phyloP scores from a whole-genome alignment of 805 yeast genomes.

The Candida verbasci region DNA sequence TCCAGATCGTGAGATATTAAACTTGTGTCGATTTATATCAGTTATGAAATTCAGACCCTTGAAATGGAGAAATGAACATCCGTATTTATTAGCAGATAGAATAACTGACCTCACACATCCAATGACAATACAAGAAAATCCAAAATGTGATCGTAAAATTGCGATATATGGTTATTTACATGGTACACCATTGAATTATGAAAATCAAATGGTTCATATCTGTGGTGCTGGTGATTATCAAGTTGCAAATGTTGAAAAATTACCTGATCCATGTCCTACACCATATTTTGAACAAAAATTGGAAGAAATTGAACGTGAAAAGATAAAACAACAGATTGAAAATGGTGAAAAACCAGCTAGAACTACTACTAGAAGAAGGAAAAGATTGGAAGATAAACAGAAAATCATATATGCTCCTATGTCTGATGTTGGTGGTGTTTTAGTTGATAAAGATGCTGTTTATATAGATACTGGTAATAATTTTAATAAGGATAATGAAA shows the following conservation, averaged over 20 bases:
- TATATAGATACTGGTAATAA: slow-evolving; percentile 76
- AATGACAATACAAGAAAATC: slow-evolving; percentile 65
- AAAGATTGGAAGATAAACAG: slow-evolving; percentile 89
- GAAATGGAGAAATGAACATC: slow-evolving; percentile 99
- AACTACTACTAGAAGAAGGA: slow-evolving; percentile 58
- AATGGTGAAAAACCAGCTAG: slow-evolving; percentile 52
- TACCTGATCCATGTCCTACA: slow-evolving; percentile 99
- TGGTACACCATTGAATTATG: slow-evolving; percentile 77
- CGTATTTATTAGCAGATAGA: slow-evolving; percentile 87
- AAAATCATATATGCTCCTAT: slow-evolving; percentile 96
- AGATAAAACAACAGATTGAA: slow-evolving; percentile 59
- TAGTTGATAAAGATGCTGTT: slow-evolving; percentile 96
- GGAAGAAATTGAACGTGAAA: slow-evolving; percentile 77
- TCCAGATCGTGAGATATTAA: slow-evolving; percentile 93
- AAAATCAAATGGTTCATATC: slow-evolving; percentile 76
- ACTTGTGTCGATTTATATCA: slow-evolving; percentile 84
- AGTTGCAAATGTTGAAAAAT: slow-evolving; percentile 71
- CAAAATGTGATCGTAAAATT: slow-evolving; percentile 81
- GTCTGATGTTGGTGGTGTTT: slow-evolving; percentile 99
- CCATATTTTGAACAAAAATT: slow-evolving; percentile 85
- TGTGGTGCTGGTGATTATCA: slow-evolving; percentile 94
- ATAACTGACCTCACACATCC: slow-evolving; percentile 95
- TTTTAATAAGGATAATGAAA: slow-evolving; percentile 41
- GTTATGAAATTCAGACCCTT: slow-evolving; percentile 99
- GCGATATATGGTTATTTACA: slow-evolving; percentile 93